Base-by-base conservation (phyloP, 495 filamentous ascomycete species). In the Beverwykella pulmonaria region DNA sequence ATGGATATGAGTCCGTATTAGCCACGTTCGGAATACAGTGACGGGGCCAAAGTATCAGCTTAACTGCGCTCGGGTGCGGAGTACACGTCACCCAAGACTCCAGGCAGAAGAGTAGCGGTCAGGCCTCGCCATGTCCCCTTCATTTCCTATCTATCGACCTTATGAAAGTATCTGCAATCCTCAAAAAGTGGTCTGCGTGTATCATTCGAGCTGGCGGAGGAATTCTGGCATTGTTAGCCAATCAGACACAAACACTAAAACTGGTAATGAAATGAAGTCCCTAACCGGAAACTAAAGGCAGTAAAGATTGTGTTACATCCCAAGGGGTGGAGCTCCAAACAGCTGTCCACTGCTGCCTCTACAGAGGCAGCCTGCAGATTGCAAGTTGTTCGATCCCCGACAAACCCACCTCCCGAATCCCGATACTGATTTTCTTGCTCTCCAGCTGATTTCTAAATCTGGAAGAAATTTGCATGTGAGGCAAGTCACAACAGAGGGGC, bases 221-320 rank as follows among this genome's bases (percentile, higher is more conserved):
- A 4, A 9, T 6, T 34, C 32, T 34, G 41, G 7, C n/a, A n/a
- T 56, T 17, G 10, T 25, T 30, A 29, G 41, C 56, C 41, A 59
- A 49, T 49, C 41, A 59, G 44, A 17, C 44, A 32, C 53, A 34
- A 30, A 48, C 55, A 10, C 54, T 58, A 5, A n/a, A 44, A 2
- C 32, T 20, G 25, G 56, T 49, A 48, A 58, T 47, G 41, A 20
- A 32, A 58, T 25, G 39, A 7, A 29, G 19, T 22, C 48, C 30
- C 23, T 61, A 8, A 55, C 49, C 46, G 53, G 61, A 34, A 32
- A 65, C 34, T 57, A 65, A 58, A 30, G 36, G 48, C 60, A 12
- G 48, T 44, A 59, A n/a, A 49, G 53, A 52, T 53, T 65, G 62
- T 65, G 62, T 65, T 49, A 65, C 62, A 59, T 32, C 20, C 17